These are phyloP conservation scores for Colletotrichum eremochloae DNA, from an alignment of 2,329 filamentous ascomycete species.

Conservation along the genomic window DNA sequence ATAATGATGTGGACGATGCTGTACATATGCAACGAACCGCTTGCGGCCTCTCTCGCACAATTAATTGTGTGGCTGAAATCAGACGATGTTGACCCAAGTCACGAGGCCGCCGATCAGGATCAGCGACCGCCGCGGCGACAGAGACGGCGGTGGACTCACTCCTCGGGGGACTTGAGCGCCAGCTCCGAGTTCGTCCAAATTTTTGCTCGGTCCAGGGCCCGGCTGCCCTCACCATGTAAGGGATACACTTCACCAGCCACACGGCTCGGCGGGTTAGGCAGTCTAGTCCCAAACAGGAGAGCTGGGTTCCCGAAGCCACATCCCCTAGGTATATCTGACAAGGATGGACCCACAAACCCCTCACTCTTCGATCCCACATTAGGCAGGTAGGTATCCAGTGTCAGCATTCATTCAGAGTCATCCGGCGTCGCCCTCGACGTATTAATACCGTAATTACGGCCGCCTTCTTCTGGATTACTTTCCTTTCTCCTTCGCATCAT, in stretches of 20 bases:
- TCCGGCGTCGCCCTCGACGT: neutral
- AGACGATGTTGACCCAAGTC: slow-evolving; percentile 24
- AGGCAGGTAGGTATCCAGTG: neutral
- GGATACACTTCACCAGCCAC: slow-evolving; percentile 15
- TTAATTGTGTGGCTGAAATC: slow-evolving; percentile 8
- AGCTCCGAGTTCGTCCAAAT: slow-evolving; percentile 20
- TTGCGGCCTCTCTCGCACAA: no score
- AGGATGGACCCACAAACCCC: neutral
- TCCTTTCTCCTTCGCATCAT: neutral
- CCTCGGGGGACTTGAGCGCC: slow-evolving; percentile 17
- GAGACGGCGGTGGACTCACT: slow-evolving; percentile 8
- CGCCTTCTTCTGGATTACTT: no score
- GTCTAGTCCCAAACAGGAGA: neutral
- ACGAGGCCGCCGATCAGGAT: neutral
- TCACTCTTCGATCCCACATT: neutral
- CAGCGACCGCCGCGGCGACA: neutral
- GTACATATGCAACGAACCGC: no score
- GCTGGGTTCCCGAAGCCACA: neutral
- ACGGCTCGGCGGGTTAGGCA: neutral
- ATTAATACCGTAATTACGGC: neutral
- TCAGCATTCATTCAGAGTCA: neutral
- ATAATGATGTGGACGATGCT: neutral
- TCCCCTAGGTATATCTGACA: neutral
- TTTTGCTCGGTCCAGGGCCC: neutral
- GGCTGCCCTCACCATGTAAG: neutral